Evolutionary conservation across 2,329 filamentous ascomycete species (phyloP), one percentile per base, ranked within the genome.

Genomic region (Monosporascus sp.): DNA sequence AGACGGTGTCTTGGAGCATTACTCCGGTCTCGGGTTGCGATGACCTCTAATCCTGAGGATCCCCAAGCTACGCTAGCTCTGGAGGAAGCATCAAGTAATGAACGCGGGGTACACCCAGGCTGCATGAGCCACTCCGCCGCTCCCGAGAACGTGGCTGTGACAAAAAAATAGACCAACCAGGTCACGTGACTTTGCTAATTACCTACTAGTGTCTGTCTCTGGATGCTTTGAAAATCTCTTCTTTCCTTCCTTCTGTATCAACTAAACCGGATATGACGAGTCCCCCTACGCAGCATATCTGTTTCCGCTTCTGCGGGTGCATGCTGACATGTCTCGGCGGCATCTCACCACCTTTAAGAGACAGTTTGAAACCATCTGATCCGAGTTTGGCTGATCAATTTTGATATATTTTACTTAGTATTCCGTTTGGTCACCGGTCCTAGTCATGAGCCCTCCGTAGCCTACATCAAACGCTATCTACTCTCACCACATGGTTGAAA

Each of bases 201-300:
- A 24, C 6, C 5, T 25, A 17, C 20, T 46, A n/a, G 17, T 46
- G 5, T 46, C 22, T 15, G 24, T 25, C 8, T 17, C 8, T 4
- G 7, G 15, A 15, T 31, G 14, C 24, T 46, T n/a, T 35, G 22
- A 25, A 25, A 25, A 25, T 24, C 51, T 60, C 51, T 6, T 58
- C 57, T 52, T 53, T 57, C 62, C 65, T 69, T 72, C 73, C 69
- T 74, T 80, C 77, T 73, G 69, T 72, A 82, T 72, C 84, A 89
- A 90, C 86, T 90, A 90, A 83, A 82, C 81, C 85, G 86, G 84
- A 82, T 70, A 78, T 87, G 87, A 91, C 81, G 87, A 88, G 84
- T 76, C 76, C 79, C 79, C 79, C 78, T 68, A 73, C 70, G 68
- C 76, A 79, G 73, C 71, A 74, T 70, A 85, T 80, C 73, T 73